Evolutionary conservation across 192 early-diverging fungal genomes (phyloP).

Genomic region (Podila epigama): DNA sequence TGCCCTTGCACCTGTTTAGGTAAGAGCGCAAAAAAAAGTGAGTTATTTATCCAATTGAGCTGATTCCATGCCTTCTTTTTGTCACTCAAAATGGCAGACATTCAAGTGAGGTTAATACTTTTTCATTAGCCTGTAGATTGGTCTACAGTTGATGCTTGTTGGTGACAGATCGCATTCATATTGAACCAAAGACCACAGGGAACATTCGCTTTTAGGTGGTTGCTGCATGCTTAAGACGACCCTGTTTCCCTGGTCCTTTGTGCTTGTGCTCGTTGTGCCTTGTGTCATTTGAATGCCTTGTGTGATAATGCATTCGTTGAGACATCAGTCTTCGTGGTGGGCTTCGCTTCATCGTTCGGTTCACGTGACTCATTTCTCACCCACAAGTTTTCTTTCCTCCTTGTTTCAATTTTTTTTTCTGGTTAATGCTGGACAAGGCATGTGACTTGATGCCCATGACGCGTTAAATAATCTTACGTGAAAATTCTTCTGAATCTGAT

Average conservation of each 20-base stretch:
- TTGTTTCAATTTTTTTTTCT: neutral
- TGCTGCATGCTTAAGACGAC: neutral
- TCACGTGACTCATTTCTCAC: too few species aligned
- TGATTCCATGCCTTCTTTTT: neutral
- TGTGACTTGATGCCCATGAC: neutral
- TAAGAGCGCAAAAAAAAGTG: neutral
- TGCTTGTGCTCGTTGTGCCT: neutral
- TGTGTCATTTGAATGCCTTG: neutral
- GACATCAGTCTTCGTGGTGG: too few species aligned
- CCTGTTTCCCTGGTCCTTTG: neutral
- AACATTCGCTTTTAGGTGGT: constrained; percentile 12
- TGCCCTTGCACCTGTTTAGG: constrained; percentile 22
- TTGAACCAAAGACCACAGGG: constrained; percentile 38
- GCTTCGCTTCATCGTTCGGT: too few species aligned
- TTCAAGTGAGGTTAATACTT: constrained; percentile 9
- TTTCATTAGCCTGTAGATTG: constrained; percentile 33
- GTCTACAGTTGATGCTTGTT: constrained; percentile 20
- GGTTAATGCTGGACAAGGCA: neutral
- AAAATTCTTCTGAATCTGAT: neutral
- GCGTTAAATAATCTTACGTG: neutral
- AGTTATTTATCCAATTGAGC: neutral
- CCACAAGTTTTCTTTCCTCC: too few species aligned
- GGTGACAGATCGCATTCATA: constrained; percentile 41
- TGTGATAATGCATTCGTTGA: too few species aligned
- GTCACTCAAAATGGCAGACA: too few species aligned